Evolutionary conservation across 768 basidiomycete genomes (phyloP).

Genomic region (Exidia glandulosa): DNA sequence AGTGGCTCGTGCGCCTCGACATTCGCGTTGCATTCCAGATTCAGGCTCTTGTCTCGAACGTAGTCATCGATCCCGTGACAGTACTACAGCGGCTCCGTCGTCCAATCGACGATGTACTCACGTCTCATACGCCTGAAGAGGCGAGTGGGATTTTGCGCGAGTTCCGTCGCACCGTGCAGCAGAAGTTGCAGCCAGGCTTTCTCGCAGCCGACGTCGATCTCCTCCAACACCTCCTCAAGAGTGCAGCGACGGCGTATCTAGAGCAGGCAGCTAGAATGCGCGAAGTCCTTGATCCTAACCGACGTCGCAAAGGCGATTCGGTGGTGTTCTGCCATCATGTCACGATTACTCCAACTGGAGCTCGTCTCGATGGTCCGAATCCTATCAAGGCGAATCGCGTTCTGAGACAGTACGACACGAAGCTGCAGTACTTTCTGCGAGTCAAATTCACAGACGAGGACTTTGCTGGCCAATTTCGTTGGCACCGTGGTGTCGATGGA

Average conservation of each 20-base stretch:
- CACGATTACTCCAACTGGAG: constrained; percentile 64
- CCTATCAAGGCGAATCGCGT: constrained; percentile 69
- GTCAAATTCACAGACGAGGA: constrained; percentile 84
- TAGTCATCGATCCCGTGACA: constrained; percentile 49
- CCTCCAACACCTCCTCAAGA: neutral
- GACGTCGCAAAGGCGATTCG: constrained; percentile 34
- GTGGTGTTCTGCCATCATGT: constrained; percentile 57
- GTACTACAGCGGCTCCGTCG: constrained; percentile 33
- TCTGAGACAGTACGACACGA: constrained; percentile 52
- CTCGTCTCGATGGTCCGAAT: constrained; percentile 68
- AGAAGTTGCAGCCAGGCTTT: neutral
- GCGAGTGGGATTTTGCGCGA: constrained; percentile 41
- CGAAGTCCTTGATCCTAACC: neutral
- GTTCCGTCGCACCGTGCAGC: constrained; percentile 12
- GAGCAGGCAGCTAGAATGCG: neutral
- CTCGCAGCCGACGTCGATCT: neutral
- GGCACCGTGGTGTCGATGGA: constrained; percentile 57
- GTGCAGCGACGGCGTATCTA: neutral
- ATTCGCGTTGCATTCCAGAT: constrained; percentile 73
- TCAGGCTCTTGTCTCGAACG: constrained; percentile 55
- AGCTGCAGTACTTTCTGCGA: constrained; percentile 61
- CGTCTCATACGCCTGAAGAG: constrained; percentile 17
- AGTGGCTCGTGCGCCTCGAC: constrained; percentile 33
- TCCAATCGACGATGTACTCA: constrained; percentile 31
- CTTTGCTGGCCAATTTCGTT: constrained; percentile 55